phyloP scores from a whole-genome alignment of 192 early-diverging fungal species.

The Globomyces pollinis-pini region DNA sequence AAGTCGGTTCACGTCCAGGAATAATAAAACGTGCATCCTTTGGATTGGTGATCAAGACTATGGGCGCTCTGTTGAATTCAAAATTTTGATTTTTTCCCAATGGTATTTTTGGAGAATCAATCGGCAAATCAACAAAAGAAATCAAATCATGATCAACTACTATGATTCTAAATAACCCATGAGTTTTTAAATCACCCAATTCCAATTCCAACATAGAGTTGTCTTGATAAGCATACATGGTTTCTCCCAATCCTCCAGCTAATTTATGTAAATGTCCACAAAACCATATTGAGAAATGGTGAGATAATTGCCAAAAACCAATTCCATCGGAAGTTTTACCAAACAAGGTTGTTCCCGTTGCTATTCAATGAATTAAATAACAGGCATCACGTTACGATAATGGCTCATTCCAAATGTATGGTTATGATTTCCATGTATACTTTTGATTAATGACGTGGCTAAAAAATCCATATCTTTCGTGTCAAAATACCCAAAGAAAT shows the following conservation, averaged over 20 bases:
- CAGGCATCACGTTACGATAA: too few relatives aligned
- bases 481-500: constrained; percentile 85
- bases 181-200: constrained; percentile 83
- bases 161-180: constrained; percentile 77
- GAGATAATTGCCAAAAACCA: constrained; percentile 51
- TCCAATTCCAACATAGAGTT: constrained; percentile 55
- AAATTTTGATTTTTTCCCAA: constrained; percentile 17
- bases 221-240: constrained; percentile 31
- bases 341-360: constrained; percentile 68
- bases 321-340: constrained; percentile 53
- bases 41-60: constrained; percentile 80
- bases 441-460: constrained; percentile 37
- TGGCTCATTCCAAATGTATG: constrained; percentile 62
- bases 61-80: constrained; percentile 39
- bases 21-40: constrained; percentile 74
- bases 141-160: constrained; percentile 82
- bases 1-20: constrained; percentile 62
- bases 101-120: constrained; percentile 52
- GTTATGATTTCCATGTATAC: constrained; percentile 27
- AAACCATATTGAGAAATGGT: constrained; percentile 64
- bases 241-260: constrained; percentile 36
- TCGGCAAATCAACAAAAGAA: constrained; percentile 64
- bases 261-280: constrained; percentile 84
- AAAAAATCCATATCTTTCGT: constrained; percentile 65
- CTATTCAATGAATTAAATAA: too few relatives aligned